Evolutionary conservation across 2,329 filamentous ascomycete genomes (phyloP).

Genomic region (Pseudopyricularia javanii): DNA sequence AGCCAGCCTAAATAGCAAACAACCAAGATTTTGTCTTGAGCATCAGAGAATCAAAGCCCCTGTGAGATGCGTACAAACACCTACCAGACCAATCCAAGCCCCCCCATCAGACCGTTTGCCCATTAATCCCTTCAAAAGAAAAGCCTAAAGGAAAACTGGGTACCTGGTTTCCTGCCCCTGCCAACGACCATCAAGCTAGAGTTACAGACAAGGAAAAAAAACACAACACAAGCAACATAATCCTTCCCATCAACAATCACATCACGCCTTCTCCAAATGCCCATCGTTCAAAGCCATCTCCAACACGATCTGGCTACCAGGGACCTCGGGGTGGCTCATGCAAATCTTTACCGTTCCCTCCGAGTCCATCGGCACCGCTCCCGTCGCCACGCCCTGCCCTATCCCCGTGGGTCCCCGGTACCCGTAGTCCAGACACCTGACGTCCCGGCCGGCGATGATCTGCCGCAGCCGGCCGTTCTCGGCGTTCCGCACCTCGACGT

Average conservation of each 20-base stretch:
- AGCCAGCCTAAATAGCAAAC: no score
- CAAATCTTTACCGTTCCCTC: constrained; percentile 82
- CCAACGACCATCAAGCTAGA: no score
- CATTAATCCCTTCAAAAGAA: no score
- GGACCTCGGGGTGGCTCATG: constrained; percentile 85
- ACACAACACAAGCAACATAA: neutral
- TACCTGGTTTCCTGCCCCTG: no score
- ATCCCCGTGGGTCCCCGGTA: constrained; percentile 46
- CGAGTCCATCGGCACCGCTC: constrained; percentile 24
- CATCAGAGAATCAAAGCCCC: no score
- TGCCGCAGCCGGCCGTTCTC: constrained; percentile 89
- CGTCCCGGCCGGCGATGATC: constrained; percentile 84
- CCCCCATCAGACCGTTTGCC: no score
- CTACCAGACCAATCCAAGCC: no score
- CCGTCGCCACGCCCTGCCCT: constrained; percentile 20
- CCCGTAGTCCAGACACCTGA: constrained; percentile 82
- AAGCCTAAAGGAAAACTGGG: no score
- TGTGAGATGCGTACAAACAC: no score
- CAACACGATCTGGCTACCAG: constrained; percentile 75
- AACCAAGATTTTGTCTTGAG: no score
- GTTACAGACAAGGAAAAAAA: neutral
- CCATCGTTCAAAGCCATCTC: constrained; percentile 90
- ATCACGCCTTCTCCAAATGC: constrained; percentile 38
- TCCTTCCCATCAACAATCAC: neutral
- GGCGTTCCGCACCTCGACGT: constrained; percentile 92